Evolutionary conservation across 805 yeast species (phyloP), one percentile per base, ranked within the genome.

Genomic region (Ogataea naganishii): DNA sequence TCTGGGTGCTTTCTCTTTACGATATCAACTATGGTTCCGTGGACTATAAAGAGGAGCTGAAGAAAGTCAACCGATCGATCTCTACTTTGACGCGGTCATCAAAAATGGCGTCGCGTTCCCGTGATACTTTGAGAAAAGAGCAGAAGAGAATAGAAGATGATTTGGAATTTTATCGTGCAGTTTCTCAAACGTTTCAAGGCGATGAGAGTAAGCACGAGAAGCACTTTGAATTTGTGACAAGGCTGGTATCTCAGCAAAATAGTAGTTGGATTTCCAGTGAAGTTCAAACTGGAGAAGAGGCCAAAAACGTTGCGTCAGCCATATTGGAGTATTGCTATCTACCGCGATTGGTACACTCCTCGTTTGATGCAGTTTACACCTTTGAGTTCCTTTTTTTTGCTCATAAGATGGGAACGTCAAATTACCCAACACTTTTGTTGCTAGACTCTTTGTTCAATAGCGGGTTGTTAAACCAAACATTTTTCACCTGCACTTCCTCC

Each of bases 301-400:
- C 31, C 4, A 29, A 30, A 17, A 21, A 29, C 16, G 3, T 14
- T 4, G 17, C 6, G n/a, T 25, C 20, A 13, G 41, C 38, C 21
- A 24, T 84, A 27, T 46, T 84, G 20, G 77, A 78, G 36, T 50
- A 54, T 31, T 84, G 95, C 51, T 42, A 84, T 6, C 52, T 86
- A 9, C 96, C 95, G 8, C 63, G 96, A 39, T 66, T 77, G 4
- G 51, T 80, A 2, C 85, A 80, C 39, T 82, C 96, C 1, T 75
- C 94, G 0, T 70, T 78, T 38, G 96, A 86, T 56, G 94, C 96
- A 0, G 61, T 80, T 0, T 88, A 59, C 47, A 54, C 75, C 20
- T 72, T 81, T 0, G 62, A 64, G 32, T 83, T 86, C 44, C 38
- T 85, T 7, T 65, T 72, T 33, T 56, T 62, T 25, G 42, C 75